A percentile compares a stretch with the other conserved stretches of the same genome.
These are phyloP conservation scores for Chaetomium tenue DNA, from an alignment of 495 filamentous ascomycete species.

Conservation along the genomic window DNA sequence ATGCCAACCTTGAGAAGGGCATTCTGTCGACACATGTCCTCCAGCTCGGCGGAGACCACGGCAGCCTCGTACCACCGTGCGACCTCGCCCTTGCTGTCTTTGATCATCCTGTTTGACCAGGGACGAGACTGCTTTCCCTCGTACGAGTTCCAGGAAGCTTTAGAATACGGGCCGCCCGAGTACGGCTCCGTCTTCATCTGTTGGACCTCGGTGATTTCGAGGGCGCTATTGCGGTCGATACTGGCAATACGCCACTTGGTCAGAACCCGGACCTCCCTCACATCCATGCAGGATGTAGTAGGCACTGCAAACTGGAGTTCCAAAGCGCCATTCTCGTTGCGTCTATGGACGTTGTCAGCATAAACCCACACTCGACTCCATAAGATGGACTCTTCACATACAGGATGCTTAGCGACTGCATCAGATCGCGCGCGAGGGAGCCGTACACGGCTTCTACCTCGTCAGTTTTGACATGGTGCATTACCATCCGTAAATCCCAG, in stretches of 20 bases:
- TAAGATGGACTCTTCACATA: slow-evolving; percentile 27
- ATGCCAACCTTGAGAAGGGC: slow-evolving; percentile 39
- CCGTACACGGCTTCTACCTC: slow-evolving; percentile 29
- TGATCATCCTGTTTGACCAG: neutral
- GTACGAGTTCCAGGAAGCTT: slow-evolving; percentile 1
- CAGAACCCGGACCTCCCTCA: slow-evolving; percentile 37
- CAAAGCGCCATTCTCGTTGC: slow-evolving; percentile 11
- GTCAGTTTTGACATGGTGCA: slow-evolving; percentile 24
- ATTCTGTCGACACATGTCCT: slow-evolving; percentile 41
- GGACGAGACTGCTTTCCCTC: neutral
- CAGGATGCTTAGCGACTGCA: slow-evolving; percentile 38
- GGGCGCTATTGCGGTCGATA: slow-evolving; percentile 21
- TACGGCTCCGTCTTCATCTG: slow-evolving; percentile 30
- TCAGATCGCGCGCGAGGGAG: slow-evolving; percentile 34
- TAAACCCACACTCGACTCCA: neutral
- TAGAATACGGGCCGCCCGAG: neutral
- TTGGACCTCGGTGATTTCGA: slow-evolving; percentile 48
- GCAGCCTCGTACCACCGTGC: slow-evolving; percentile 45
- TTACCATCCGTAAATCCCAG: slow-evolving; percentile 46
- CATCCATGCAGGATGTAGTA: slow-evolving; percentile 19
- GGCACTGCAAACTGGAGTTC: slow-evolving; percentile 30
- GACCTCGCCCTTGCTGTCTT: slow-evolving; percentile 21
- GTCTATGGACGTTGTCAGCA: neutral
- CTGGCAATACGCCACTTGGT: slow-evolving; percentile 31
- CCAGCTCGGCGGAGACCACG: slow-evolving; percentile 34